Evolutionary conservation across 768 basidiomycete species (phyloP), one percentile per base, ranked within the genome.

Genomic region (Leccinum boreale): DNA sequence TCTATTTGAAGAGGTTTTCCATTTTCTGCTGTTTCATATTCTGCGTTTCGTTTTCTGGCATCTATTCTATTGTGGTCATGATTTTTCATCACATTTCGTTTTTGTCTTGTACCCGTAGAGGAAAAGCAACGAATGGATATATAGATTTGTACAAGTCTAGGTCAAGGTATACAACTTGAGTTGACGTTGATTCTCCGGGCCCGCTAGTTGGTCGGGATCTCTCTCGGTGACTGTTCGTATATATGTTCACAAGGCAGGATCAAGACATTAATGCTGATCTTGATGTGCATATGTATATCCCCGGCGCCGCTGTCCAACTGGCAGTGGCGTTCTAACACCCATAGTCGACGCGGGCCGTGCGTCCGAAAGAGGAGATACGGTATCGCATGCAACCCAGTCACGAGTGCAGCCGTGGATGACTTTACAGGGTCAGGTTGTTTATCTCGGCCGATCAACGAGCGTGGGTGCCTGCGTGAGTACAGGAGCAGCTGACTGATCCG

Each of bases 81-180:
- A 44, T 44, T 5, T 42, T 19, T 19, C 17, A 42, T 42, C 19
- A 44, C 19, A 44, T 6, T 44, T 44, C 42, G 42, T 46, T 24
- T 46, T 46, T 23, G 45, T 24, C 45, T 23, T 46, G 63, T 65
- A 65, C 51, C 42, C 28, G 6, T 52, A 59, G 55, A 52, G 15
- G 47, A 26, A 36, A 44, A 28, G 44, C 39, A 46, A 7, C n/a
- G 12, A 46, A 46, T 3, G 45, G 45, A 46, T 46, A 46, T 46
- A 46, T 21, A 46, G 45, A 46, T 23, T 44, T 44, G 42, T 44
- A 44, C n/a, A 39, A 19, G 42, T 19, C n/a, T 19, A 42, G 39
- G n/a, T 42, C 9, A 11, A 44, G 19, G 42, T 44, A 42, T 42
- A 39, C 36, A 17, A 4, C 17, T 39, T 39, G 36, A 39, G 36